Conservation (phyloP, 306 rosid species). For the Cyamopsis tetragonoloba region DNA sequence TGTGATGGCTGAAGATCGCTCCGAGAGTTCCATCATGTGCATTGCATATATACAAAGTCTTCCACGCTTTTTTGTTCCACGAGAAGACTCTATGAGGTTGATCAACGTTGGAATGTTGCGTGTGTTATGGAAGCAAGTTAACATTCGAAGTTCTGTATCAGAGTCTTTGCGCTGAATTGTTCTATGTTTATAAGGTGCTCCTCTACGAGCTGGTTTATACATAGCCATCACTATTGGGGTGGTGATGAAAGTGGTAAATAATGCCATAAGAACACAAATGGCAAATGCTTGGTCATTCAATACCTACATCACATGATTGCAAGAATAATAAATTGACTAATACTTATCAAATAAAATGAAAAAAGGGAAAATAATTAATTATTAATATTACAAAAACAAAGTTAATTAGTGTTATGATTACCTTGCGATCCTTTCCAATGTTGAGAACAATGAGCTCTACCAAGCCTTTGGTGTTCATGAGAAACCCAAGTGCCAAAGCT, state of each 20-base stretch:
- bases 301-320: conserved; percentile 42
- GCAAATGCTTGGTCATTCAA: conserved; percentile 71
- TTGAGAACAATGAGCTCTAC: conserved; percentile 82
- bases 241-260: conserved; percentile 72
- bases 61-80: conserved; percentile 50
- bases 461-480: conserved; percentile 78
- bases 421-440: conserved; percentile 80
- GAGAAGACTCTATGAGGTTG: conserved; percentile 59
- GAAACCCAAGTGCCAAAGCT: conserved; percentile 63
- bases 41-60: conserved; percentile 65
- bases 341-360: neutral
- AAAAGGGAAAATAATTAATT: too few species aligned
- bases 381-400: too few species aligned
- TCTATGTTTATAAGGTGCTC: conserved; percentile 62
- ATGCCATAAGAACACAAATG: conserved; percentile 66
- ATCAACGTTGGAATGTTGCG: conserved; percentile 58
- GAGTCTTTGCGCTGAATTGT: conserved; percentile 40
- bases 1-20: conserved; percentile 69
- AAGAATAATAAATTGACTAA: neutral
- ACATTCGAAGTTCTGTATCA: conserved; percentile 48
- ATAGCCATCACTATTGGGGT: conserved; percentile 65
- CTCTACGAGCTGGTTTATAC: conserved; percentile 63
- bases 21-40: conserved; percentile 79
- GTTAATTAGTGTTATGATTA: conserved; percentile 11
- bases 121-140: conserved; percentile 69